Percentiles rank a stretch among this genome's conserved stretches.
phyloP scores from a whole-genome alignment of 2,329 filamentous ascomycete genomes.

The Neofusicoccum ribis region DNA sequence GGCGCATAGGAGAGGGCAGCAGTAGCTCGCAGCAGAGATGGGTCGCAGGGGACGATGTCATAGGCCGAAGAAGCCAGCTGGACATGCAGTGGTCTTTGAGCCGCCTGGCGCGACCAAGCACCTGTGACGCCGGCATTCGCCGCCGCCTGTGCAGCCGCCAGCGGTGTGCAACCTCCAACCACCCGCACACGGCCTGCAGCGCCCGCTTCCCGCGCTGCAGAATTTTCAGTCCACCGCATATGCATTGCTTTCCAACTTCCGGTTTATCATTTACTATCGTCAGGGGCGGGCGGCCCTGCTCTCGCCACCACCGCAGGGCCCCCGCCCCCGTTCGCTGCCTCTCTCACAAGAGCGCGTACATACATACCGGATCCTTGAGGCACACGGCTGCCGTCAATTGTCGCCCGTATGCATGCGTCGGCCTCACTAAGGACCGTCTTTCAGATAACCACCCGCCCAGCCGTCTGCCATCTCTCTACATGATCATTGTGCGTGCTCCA shows the following conservation, averaged over 20 bases:
- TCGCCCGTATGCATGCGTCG: slow-evolving; percentile 8
- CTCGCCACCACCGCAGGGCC: not conserved
- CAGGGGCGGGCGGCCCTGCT: not conserved
- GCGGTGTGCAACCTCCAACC: slow-evolving; percentile 10
- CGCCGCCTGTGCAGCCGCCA: not conserved
- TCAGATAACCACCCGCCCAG: slow-evolving; percentile 15
- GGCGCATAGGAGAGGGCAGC: slow-evolving; percentile 15
- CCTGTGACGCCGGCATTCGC: slow-evolving; percentile 3
- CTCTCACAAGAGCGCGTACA: slow-evolving; percentile 7
- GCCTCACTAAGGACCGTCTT: slow-evolving; percentile 17
- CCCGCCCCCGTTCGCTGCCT: slow-evolving; percentile 5
- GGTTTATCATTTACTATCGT: slow-evolving; percentile 16
- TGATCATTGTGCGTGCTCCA: slow-evolving; percentile 13
- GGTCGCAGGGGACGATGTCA: slow-evolving; percentile 6
- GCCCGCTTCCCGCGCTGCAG: slow-evolving; percentile 6
- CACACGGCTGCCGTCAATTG: slow-evolving; percentile 2
- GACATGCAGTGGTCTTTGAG: not conserved
- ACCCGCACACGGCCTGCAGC: not conserved
- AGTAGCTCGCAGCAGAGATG: slow-evolving; percentile 6
- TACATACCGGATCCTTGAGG: slow-evolving; percentile 4
- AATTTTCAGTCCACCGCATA: not conserved
- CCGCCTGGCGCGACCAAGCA: not conserved
- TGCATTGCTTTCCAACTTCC: not conserved
- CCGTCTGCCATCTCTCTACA: slow-evolving; percentile 17
- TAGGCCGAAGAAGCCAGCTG: slow-evolving; percentile 16